These are phyloP conservation scores for Stylonectria norvegica DNA, from an alignment of 2,329 filamentous ascomycete species.

Conservation along the genomic window DNA sequence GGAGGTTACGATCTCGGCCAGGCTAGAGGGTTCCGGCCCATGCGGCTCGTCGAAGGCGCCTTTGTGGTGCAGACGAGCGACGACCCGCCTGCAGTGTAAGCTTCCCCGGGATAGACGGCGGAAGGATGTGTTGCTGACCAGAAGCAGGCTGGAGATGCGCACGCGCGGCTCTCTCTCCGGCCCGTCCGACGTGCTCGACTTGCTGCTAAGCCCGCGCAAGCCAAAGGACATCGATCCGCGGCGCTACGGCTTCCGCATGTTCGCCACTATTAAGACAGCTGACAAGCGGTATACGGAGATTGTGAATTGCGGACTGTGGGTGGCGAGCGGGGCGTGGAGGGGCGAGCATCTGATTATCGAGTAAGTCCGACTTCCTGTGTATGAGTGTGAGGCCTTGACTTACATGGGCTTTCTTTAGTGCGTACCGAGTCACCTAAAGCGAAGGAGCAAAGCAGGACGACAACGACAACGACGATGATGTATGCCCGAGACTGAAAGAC, in stretches of 20 bases:
- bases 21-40: slow-evolving; percentile 39
- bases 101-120: neutral
- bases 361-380: slow-evolving; percentile 28
- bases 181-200: slow-evolving; percentile 41
- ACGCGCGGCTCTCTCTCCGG: slow-evolving; percentile 48
- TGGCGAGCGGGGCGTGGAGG: slow-evolving; percentile 47
- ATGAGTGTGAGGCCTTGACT: neutral
- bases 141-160: slow-evolving; percentile 40
- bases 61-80: slow-evolving; percentile 49
- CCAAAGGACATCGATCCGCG: slow-evolving; percentile 40
- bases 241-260: slow-evolving; percentile 47
- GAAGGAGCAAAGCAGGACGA: neutral
- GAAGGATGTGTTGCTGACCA: slow-evolving; percentile 2
- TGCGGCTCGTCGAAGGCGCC: slow-evolving; percentile 45
- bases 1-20: slow-evolving; percentile 43
- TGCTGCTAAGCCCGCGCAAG: slow-evolving; percentile 36
- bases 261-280: slow-evolving; percentile 48
- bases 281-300: slow-evolving; percentile 48
- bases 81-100: slow-evolving; percentile 43
- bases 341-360: slow-evolving; percentile 45
- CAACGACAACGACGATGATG: neutral
- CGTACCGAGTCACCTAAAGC: slow-evolving; percentile 34
- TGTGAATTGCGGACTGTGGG: slow-evolving; percentile 49
- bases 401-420: slow-evolving; percentile 15
- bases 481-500: neutral